Evolutionary conservation across 768 basidiomycete species (phyloP).

Genomic region (Inosperma sp.): DNA sequence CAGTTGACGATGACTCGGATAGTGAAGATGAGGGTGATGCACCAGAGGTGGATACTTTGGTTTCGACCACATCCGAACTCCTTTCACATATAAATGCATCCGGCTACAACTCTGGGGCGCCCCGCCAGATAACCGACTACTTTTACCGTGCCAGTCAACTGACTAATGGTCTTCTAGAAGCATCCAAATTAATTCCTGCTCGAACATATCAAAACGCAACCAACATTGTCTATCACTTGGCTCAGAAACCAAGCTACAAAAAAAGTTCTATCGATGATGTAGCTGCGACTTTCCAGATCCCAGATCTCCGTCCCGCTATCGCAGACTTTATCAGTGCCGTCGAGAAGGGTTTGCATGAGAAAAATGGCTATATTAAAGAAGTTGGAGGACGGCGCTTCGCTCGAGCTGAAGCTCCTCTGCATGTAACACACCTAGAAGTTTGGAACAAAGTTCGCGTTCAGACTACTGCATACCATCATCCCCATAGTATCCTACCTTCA

Average conservation of each 20-base stretch:
- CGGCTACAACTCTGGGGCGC: background rate
- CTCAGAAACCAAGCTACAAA: slow-evolving; percentile 15
- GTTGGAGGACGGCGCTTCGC: slow-evolving; percentile 12
- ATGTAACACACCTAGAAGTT: slow-evolving; percentile 22
- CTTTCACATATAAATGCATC: background rate
- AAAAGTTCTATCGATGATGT: slow-evolving; percentile 19
- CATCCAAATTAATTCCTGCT: slow-evolving; percentile 4
- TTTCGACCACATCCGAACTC: slow-evolving; percentile 2
- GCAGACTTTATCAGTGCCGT: slow-evolving; percentile 18
- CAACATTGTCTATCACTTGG: slow-evolving; percentile 23
- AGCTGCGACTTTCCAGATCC: slow-evolving; percentile 19
- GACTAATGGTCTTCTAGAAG: background rate
- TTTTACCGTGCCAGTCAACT: background rate
- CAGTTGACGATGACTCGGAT: no score
- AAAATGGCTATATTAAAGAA: background rate
- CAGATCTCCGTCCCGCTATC: slow-evolving; percentile 26
- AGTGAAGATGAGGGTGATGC: background rate
- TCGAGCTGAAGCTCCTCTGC: background rate
- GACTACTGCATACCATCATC: slow-evolving; percentile 19
- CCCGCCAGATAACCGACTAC: background rate
- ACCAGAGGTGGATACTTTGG: background rate
- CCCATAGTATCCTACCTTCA: slow-evolving; percentile 15
- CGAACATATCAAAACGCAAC: slow-evolving; percentile 7
- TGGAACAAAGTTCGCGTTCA: slow-evolving; percentile 26
- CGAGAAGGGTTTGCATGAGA: background rate